These are phyloP conservation scores for Mortierella sp. DNA, from an alignment of 371 early-diverging fungal genomes.

Conservation along the genomic window DNA sequence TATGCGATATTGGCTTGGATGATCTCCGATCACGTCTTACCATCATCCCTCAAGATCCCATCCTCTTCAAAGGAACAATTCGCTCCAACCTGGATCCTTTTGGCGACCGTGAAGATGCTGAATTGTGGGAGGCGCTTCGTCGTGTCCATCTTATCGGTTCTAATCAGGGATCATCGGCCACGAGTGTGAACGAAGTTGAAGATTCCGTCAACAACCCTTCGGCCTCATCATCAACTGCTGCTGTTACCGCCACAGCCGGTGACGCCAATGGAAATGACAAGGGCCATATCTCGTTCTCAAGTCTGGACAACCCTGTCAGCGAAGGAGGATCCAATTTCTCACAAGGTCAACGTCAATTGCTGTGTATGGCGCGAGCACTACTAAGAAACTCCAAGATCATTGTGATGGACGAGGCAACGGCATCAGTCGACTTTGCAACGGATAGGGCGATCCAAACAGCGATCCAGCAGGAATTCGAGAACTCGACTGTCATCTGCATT, in stretches of 20 bases:
- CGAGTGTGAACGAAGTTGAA: constrained; percentile 31
- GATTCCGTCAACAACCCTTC: neutral
- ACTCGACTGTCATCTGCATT: constrained; percentile 72
- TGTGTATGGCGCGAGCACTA: constrained; percentile 85
- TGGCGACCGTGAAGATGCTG: constrained; percentile 61
- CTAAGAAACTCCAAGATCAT: constrained; percentile 69
- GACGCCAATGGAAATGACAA: constrained; percentile 1
- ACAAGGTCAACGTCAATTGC: constrained; percentile 86
- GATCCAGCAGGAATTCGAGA: constrained; percentile 72
- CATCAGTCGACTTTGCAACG: constrained; percentile 77
- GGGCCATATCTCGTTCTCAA: constrained; percentile 57
- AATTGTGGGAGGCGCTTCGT: constrained; percentile 74
- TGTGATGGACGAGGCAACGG: constrained; percentile 89
- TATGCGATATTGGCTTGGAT: constrained; percentile 74
- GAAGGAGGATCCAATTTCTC: constrained; percentile 83
- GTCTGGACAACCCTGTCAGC: constrained; percentile 64
- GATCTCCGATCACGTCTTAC: constrained; percentile 78
- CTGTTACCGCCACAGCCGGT: constrained; percentile 4
- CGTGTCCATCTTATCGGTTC: constrained; percentile 57
- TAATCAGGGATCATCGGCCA: constrained; percentile 23
- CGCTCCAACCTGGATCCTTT: constrained; percentile 78
- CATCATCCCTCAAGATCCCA: constrained; percentile 80
- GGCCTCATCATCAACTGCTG: constrained; percentile 6
- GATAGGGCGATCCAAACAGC: constrained; percentile 74
- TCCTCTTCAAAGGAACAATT: constrained; percentile 67